A percentile compares a stretch with the other conserved stretches of the same genome.
phyloP scores from a whole-genome alignment of 495 filamentous ascomycete genomes.

The Neurospora pannonica region DNA sequence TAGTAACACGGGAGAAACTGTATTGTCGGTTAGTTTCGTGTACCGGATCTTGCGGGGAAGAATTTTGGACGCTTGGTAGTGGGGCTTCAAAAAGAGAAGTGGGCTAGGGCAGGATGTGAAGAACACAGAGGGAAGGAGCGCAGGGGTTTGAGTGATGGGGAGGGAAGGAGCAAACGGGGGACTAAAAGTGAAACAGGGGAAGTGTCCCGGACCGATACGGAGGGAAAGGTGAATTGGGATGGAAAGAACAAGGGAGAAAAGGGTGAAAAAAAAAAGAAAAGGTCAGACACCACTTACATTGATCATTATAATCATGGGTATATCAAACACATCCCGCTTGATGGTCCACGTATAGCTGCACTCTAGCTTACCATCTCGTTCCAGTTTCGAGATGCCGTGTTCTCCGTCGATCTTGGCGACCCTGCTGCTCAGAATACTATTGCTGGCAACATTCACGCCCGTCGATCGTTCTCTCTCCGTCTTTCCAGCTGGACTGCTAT shows the following conservation, averaged over 20 bases:
- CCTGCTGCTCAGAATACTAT: constrained; percentile 42
- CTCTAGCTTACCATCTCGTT: constrained; percentile 84
- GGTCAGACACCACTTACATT: constrained; percentile 61
- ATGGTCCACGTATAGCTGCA: constrained; percentile 96
- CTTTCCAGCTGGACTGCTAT: constrained; percentile 6
- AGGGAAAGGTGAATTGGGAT: not conserved
- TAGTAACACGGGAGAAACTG: constrained; percentile 46
- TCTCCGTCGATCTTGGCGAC: constrained; percentile 62
- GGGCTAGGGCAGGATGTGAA: not conserved
- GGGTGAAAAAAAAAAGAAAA: not conserved
- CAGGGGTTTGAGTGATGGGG: not conserved
- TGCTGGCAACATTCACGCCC: constrained; percentile 4
- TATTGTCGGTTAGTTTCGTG: constrained; percentile 10
- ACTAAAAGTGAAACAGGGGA: not conserved
- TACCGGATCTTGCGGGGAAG: not conserved
- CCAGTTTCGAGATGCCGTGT: constrained; percentile 64
- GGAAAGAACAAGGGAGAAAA: not conserved
- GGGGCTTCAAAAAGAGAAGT: not conserved
- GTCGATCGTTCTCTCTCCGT: constrained; percentile 5
- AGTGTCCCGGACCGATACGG: not conserved
- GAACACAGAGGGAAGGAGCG: not conserved
- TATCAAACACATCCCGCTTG: constrained; percentile 93
- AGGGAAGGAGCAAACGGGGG: not conserved
- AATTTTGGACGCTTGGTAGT: not conserved
- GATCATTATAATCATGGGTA: constrained; percentile 95